Evolutionary conservation across 2,329 filamentous ascomycete genomes (phyloP).

Genomic region (Biscogniauxia mediterranea): DNA sequence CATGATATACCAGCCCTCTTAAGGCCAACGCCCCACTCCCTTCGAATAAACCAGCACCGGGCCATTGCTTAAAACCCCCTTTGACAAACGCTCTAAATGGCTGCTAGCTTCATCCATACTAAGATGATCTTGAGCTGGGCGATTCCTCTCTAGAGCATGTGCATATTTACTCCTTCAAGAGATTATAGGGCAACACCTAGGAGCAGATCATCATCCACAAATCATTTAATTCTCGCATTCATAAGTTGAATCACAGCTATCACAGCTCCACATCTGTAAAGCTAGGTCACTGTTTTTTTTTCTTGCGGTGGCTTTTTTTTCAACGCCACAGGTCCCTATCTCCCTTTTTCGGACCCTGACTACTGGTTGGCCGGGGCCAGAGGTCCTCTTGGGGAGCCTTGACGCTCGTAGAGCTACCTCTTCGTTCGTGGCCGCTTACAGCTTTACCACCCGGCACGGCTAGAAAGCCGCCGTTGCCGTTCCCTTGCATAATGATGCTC

Average conservation of each 20-base stretch:
- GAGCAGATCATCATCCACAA: too few relatives aligned
- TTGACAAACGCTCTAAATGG: too few relatives aligned
- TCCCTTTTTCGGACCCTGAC: slow-evolving; percentile 39
- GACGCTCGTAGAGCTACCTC: slow-evolving; percentile 20
- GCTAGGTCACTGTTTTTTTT: neutral
- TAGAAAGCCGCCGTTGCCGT: slow-evolving; percentile 51
- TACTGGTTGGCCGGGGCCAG: slow-evolving; percentile 45
- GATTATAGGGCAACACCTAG: too few relatives aligned
- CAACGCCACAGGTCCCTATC: slow-evolving; percentile 44
- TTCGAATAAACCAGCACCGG: too few relatives aligned
- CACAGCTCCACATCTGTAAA: neutral
- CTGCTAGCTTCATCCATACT: too few relatives aligned
- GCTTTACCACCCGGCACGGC: slow-evolving; percentile 43
- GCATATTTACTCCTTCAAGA: neutral
- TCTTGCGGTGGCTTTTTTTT: slow-evolving; percentile 8
- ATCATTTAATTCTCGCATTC: neutral
- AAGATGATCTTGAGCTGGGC: too few relatives aligned
- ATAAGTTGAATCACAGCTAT: neutral
- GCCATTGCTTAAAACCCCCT: too few relatives aligned
- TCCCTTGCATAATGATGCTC: slow-evolving; percentile 51
- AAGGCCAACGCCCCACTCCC: too few relatives aligned
- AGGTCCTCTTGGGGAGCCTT: slow-evolving; percentile 32
- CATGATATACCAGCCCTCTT: too few relatives aligned
- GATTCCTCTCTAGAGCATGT: neutral
- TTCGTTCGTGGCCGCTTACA: slow-evolving; percentile 20